Base-by-base conservation (phyloP, 352 stramenopile species). In the Lagenidium giganteum region DNA sequence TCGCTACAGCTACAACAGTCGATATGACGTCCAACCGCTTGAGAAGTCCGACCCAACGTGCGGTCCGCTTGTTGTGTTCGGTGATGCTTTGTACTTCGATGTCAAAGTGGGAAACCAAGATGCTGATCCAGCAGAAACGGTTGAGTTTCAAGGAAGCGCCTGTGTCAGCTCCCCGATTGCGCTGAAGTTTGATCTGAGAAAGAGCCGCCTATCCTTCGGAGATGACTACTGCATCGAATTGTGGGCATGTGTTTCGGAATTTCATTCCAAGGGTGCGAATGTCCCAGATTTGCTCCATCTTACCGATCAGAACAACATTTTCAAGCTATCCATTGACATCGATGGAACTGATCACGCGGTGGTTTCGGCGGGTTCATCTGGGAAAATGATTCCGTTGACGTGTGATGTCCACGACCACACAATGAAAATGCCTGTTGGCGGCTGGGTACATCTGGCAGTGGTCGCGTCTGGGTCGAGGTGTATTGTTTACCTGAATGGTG, bases 371-470 rank as follows among this genome's bases (percentile, higher is more conserved):
- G n/a, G n/a, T n/a, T n/a, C n/a, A n/a, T 58, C 28, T 18, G 22
- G 31, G n/a, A 22, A 16, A 3, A 20, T 11, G 17, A 29, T 11
- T 3, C 6, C 25, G n/a, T 11, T 16, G 8, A 12, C 26, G 8
- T 30, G 13, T n/a, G 24, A 41, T 12, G 45, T 33, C 16, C 32
- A 50, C 5, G 8, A 44, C 9, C 5, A 34, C 11, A 27, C 12
- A 11, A 3, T 25, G 16, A 24, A 11, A 2, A 13, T 11, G 14
- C 30, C 47, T 13, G 47, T 41, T 3, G 54, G 52, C 16, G 31
- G 74, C 26, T 87, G 74, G 74, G 20, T 67, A 17, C 74, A 87
- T 47, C 32, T 85, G 12, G 61, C 63, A n/a, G 18, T 84, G 13
- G 68, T 87, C 0, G 58, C 73, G 26, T 61, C 57, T 29, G 67